A percentile compares a stretch with the other conserved stretches of the same genome.
These are phyloP conservation scores for Cyclaneusma minus DNA, from an alignment of 2,329 filamentous ascomycete genomes.

Conservation along the genomic window DNA sequence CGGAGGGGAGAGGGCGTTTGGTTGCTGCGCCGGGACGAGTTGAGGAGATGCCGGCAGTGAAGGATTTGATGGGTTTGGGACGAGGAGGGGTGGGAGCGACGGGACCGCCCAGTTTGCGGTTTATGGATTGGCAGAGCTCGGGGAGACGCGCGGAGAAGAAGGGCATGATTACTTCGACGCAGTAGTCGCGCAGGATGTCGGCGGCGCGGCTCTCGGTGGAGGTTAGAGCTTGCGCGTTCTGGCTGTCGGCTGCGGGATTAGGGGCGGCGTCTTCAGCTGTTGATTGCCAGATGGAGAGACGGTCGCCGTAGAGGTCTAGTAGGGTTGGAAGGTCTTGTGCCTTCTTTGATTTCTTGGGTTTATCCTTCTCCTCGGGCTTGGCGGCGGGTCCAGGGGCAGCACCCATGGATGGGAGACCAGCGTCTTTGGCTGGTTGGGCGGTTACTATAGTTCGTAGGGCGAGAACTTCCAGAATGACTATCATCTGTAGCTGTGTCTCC, in stretches of 20 bases:
- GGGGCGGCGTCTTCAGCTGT: constrained; percentile 38
- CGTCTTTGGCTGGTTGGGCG: constrained; percentile 18
- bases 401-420: constrained; percentile 11
- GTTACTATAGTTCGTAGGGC: constrained; percentile 44
- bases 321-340: constrained; percentile 45
- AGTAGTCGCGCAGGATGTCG: constrained; percentile 62
- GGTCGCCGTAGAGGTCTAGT: constrained; percentile 60
- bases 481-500: constrained; percentile 70
- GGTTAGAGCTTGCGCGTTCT: constrained; percentile 3
- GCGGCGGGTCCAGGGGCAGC: constrained; percentile 13
- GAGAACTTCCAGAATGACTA: constrained; percentile 62
- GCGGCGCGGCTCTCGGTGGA: constrained; percentile 11
- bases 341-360: constrained; percentile 17
- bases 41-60: constrained; percentile 21
- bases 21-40: constrained; percentile 33
- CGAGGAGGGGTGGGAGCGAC: constrained; percentile 40
- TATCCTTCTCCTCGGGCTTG: constrained; percentile 10
- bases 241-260: constrained; percentile 22
- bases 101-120: constrained; percentile 62
- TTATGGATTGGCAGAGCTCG: constrained; percentile 52
- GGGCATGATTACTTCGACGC: constrained; percentile 64
- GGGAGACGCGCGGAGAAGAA: constrained; percentile 71
- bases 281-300: constrained; percentile 73
- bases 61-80: constrained; percentile 29
- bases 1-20: constrained; percentile 28